Base-by-base conservation (phyloP, 169 alveolate species). In the Amoebophrya sp. region DNA sequence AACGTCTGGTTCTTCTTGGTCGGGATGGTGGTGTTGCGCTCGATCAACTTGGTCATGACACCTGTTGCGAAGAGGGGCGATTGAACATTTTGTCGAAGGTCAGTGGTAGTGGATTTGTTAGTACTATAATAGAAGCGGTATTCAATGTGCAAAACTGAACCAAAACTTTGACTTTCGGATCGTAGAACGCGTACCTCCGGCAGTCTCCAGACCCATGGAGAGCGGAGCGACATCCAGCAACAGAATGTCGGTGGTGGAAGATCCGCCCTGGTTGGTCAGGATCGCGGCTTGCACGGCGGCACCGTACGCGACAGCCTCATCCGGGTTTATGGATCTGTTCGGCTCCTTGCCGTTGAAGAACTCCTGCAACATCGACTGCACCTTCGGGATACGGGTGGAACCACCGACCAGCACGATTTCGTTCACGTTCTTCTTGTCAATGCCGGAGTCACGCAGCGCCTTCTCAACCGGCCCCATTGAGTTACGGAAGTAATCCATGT, bases 251-350 rank as follows among this genome's bases (percentile, higher is more conserved):
- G 97, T 92, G 95, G 95, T 69, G 48, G 90, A 90, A 23, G 93
- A 91, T 40, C 92, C 92, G 94, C 97, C 97, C 88, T 97, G 98
- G 87, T 99, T 99, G 93, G 97, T 97, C 91, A 98, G 95, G 20
- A 98, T 98, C 26, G 99, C 99, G 23, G 99, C 99, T 95, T 98
- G 98, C 41, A 98, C 98, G 1, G 99, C 99, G 41, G 99, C 99
- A 70, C 99, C 99, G 96, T 95, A 95, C 15, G 99, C 99, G 88
- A 99, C 99, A 67, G 99, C 99, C 94, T 98, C 99, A 93, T 99
- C 99, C 23, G 99, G 99, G 95, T 99, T 98, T 91, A 99, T 98
- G 70, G 98, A 95, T 94, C 97, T 97, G 92, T 98, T 95, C 41
- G 99, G 99, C 70, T 95, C 96, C 96, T 97, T 98, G 42, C 98